Base-by-base conservation (phyloP, 495 filamentous ascomycete species). In the Neurospora sp. region DNA sequence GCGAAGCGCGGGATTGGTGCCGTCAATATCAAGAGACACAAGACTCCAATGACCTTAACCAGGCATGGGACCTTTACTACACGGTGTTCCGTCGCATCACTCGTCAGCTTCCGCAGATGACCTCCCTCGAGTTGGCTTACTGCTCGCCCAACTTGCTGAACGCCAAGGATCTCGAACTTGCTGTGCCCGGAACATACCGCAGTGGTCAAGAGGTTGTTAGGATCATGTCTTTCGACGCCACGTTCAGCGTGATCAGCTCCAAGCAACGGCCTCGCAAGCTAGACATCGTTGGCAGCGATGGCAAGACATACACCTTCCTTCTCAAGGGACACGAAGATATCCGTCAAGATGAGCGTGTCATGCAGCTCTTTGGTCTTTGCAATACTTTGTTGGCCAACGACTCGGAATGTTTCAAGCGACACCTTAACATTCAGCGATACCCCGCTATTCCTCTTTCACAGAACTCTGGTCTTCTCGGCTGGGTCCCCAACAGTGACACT, bases 251-350 rank as follows among this genome's bases (percentile, higher is more conserved):
- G 69, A 96, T 99, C 75, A 93, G 92, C 75, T 98, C 96, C 4
- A 99, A 99, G 82, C 97, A 99, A 78, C 89, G 94, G 39, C 96
- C 96, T 4, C 87, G 96, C 70, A 94, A 95, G 79, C 88, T 98
- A 75, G 94, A 90, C 61, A 89, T 96, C 72, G 90, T 90, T 78
- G 96, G 94, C 41, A 96, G 90, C 76, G 96, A 98, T 77, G 96
- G 95, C 71, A 89, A 84, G 68, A 85, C 87, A 14, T 97, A 98
- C 83, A 90, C 92, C 69, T 97, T 97, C 83, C 77, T 89, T 31
- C 86, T 99, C 77, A 99, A 99, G 83, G 96, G 96, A 10, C 96
- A 98, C 76, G 96, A 99, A 83, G 96, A 99, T 84, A 98, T 98
- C 75, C 89, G 96, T 72, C 96, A 99, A 82, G 96, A 99, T 78